Evolutionary conservation across 2,329 filamentous ascomycete species (phyloP), one percentile per base, ranked within the genome.

Genomic region (Cytospora mali): DNA sequence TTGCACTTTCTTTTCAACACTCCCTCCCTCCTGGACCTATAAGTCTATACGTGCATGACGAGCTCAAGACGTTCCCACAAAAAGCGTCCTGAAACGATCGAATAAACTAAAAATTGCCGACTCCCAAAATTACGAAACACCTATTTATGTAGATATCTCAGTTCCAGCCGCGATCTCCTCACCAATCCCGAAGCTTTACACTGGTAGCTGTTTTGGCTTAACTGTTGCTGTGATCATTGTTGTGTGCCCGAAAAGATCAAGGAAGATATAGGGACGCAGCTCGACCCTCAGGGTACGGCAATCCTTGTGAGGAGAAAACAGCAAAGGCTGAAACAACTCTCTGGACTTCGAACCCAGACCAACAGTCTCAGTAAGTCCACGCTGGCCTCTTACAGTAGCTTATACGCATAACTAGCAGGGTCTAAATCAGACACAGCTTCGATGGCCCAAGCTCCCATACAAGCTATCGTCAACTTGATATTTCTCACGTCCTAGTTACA

Each of bases 301-400:
- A 35, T 14, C 4, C 33, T 21, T 16, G 39, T 21, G 48, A 31
- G 18, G 42, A 48, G 27, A 21, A 29, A 60, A 35, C 50, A 54
- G 33, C 35, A 50, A 57, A 64, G 29, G 58, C 23, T 56, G 62
- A 55, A 35, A 35, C 35, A 56, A 48, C 55, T 59, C 14, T 16
- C 31, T 49, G 31, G 51, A 35, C 6, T 33, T 53, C 18, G 13
- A 13, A 16, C 58, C 49, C 55, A 64, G 52, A 39, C 27, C 18
- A 31, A 49, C 25, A 42, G 51, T 31, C 29, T 55, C 39, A 46
- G 51, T 62, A 59, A 53, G 59, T 58, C 27, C 49, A 65, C 13
- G 46, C 35, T 62, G 51, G 55, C 53, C 50, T 62, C 59, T 39
- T 54, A 46, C 48, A 49, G 42, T 35, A 46, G 18, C 23, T 23